Percentiles rank a stretch among this genome's conserved stretches.
Conservation (phyloP, 164 flowering plant species). For the Sedum album region DNA sequence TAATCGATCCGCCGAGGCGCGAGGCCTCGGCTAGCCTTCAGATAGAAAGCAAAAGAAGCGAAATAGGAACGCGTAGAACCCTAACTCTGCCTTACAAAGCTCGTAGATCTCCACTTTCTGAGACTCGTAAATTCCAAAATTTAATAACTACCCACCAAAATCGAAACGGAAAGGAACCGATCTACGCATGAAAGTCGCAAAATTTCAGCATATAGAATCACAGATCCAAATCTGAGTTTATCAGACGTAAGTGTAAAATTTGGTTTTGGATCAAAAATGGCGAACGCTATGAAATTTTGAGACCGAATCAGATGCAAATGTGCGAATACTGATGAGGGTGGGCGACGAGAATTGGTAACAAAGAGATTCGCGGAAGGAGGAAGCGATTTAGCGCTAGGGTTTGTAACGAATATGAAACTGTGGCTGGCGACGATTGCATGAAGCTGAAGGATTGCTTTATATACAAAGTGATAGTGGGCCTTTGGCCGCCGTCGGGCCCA, state of each 20-base stretch:
- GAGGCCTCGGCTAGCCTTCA: conserved; percentile 99
- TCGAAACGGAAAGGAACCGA: background rate
- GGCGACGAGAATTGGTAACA: background rate
- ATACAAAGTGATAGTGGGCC: background rate
- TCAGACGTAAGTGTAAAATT: too few relatives aligned
- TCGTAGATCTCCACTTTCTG: conserved; percentile 20
- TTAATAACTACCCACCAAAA: conserved; percentile 5
- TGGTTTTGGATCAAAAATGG: too few relatives aligned
- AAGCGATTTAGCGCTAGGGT: background rate
- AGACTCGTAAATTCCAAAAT: background rate
- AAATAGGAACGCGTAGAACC: conserved; percentile 23
- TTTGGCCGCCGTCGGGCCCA: too few relatives aligned
- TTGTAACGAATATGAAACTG: background rate
- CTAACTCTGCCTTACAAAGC: conserved; percentile 26
- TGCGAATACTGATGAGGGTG: background rate
- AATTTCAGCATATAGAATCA: background rate
- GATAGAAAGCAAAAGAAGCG: conserved; percentile 53
- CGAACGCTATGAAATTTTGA: too few relatives aligned
- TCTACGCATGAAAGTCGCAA: background rate
- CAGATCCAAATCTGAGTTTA: background rate
- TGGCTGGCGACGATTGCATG: background rate
- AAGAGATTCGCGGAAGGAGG: background rate
- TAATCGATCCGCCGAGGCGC: conserved; percentile 92
- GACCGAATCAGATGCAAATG: background rate
- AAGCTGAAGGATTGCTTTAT: background rate